Evolutionary conservation across 139 green algal species (phyloP), one percentile per base, ranked within the genome.

Genomic region (Micractinium sp.): DNA sequence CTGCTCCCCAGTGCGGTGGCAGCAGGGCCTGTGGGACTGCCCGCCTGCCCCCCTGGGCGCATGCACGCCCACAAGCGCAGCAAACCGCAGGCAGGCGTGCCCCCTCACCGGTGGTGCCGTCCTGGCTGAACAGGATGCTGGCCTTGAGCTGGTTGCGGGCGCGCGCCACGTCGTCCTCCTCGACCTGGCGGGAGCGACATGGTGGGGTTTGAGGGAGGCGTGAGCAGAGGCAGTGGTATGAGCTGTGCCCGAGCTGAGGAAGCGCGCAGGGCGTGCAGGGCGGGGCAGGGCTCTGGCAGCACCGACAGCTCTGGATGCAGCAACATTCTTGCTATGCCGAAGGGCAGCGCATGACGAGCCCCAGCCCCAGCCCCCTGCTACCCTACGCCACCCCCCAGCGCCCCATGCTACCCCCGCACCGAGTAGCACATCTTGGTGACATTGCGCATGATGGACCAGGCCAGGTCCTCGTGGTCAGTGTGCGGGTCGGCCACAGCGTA

Each of bases 61-160:
- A 29, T 27, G 66, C 66, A 14, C 23, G 7, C 23, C 7, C 3
- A 29, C 66, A 29, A 19, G 9, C 4, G 73, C 15, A 19, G 27
- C 15, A n/a, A 3, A 71, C 9, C 63, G 22, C 20, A 71, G 22
- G 22, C 63, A 71, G 22, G n/a, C 73, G 1, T 47, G 73, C 69
- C 25, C 20, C 13, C 86, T 75, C 93, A 76, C 93, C 93, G 38
- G 88, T 93, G 76, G 93, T 96, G 87, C 90, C 92, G 81, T 98
- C 95, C 77, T 94, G 81, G 81, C 89, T 90, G 85, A 96, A 93
- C 31, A 97, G 90, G 56, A 97, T 92, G 35, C 82, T 89, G 14
- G 94, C 88, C 94, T 99, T 99, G 56, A 99, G 95, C 94, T 97
- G 95, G 93, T 99, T 99, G 88, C 95, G 95, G 38, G 98, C 98